These are phyloP conservation scores for Russula sp. DNA, from an alignment of 768 basidiomycete genomes.

Conservation along the genomic window DNA sequence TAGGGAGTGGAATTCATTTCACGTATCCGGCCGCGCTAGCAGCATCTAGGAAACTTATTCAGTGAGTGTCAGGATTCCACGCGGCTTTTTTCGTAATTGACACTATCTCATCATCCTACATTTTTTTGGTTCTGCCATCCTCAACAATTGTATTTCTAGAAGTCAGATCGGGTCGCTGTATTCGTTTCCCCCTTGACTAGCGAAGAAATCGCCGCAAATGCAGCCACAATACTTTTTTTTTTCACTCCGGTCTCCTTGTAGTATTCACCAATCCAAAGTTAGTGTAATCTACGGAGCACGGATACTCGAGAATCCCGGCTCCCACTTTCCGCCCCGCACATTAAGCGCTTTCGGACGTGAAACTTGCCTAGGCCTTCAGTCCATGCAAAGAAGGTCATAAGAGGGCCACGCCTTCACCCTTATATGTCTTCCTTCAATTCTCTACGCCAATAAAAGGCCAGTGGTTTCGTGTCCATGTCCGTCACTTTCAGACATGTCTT, in stretches of 20 bases:
- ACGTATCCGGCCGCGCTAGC: conserved; percentile 15
- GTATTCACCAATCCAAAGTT: neutral
- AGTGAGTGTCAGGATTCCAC: neutral
- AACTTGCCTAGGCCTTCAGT: neutral
- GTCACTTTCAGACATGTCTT: conserved; percentile 14
- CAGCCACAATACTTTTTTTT: neutral
- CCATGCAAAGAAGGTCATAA: conserved; percentile 5
- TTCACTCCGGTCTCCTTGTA: neutral
- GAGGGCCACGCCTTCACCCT: conserved; percentile 4
- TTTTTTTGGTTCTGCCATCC: neutral
- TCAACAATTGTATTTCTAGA: neutral
- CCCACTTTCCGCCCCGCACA: neutral
- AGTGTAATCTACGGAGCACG: neutral
- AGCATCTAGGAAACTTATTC: conserved; percentile 3
- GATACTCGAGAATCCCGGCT: neutral
- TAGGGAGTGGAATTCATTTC: conserved; percentile 9
- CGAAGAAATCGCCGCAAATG: neutral
- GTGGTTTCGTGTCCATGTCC: neutral
- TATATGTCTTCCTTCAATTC: neutral
- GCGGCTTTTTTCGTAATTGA: conserved; percentile 11
- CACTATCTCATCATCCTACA: neutral
- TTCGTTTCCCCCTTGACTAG: neutral
- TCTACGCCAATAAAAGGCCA: conserved; percentile 11
- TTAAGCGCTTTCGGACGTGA: conserved; percentile 18
- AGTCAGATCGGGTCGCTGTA: conserved; percentile 2